These are phyloP conservation scores for Centrapalus pauciflorus DNA, from an alignment of 129 eudicot species.

Conservation along the genomic window DNA sequence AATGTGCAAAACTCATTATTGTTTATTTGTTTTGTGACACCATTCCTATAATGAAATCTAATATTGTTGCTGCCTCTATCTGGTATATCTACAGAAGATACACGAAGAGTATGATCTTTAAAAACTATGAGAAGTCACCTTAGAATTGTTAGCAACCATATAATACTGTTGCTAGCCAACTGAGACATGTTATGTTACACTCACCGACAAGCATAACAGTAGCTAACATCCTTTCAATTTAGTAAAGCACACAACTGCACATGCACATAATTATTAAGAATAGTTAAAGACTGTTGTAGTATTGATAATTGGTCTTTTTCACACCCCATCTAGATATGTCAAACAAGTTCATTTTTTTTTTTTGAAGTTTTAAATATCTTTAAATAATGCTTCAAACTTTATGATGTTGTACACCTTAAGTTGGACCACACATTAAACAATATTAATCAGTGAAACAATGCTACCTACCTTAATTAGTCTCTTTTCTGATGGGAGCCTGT, in stretches of 20 bases:
- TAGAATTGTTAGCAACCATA: conserved; percentile 13
- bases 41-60: too few relatives aligned
- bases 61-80: not conserved
- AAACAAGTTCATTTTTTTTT: not conserved
- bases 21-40: not conserved
- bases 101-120: not conserved
- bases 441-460: too few relatives aligned
- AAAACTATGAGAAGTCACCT: not conserved
- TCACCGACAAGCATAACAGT: not conserved
- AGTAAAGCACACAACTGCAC: not conserved
- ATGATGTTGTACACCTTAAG: too few relatives aligned
- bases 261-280: not conserved
- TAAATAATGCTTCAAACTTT: not conserved
- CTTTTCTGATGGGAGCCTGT: too few relatives aligned
- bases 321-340: not conserved
- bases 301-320: not conserved
- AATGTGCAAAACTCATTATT: not conserved
- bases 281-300: not conserved
- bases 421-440: too few relatives aligned
- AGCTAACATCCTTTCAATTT: not conserved
- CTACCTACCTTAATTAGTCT: too few relatives aligned
- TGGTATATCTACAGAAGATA: not conserved
- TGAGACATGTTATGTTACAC: not conserved
- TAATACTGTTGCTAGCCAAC: conserved; percentile 12
- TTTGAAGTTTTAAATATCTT: not conserved